Percentiles rank a stretch among this genome's conserved stretches.
Conservation (phyloP, 805 yeast genomes). For the Teunomyces lycoperdinae region DNA sequence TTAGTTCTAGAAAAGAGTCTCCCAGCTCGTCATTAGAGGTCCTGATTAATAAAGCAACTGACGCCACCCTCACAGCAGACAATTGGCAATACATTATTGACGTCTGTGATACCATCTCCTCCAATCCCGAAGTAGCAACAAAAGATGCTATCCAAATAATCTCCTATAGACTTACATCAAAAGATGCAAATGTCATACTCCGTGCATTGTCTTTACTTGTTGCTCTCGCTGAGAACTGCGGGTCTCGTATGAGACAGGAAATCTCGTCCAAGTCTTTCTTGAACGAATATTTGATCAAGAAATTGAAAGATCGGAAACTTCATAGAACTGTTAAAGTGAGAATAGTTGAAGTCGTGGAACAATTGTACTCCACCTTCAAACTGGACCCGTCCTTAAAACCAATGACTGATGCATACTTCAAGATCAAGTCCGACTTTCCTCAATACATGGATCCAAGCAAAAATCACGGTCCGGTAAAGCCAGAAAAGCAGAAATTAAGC, state of each 20-base stretch:
- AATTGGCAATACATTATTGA: conserved; percentile 45
- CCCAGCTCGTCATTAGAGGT: background rate
- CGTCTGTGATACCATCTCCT: conserved; percentile 37
- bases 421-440: conserved; percentile 40
- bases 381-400: conserved; percentile 74
- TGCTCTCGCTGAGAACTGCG: conserved; percentile 44
- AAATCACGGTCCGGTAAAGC: conserved; percentile 48
- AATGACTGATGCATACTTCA: conserved; percentile 58
- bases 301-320: conserved; percentile 52
- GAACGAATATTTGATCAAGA: conserved; percentile 31
- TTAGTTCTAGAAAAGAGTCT: background rate
- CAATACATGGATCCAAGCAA: conserved; percentile 24
- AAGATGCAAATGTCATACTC: conserved; percentile 41
- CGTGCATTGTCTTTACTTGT: conserved; percentile 35
- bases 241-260: conserved; percentile 43
- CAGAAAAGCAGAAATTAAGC: conserved; percentile 51
- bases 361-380: conserved; percentile 61
- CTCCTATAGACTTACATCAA: conserved; percentile 21
- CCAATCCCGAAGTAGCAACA: conserved; percentile 37
- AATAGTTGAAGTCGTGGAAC: conserved; percentile 64
- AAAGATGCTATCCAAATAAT: conserved; percentile 28
- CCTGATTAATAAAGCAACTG: conserved; percentile 35
- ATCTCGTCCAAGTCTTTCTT: conserved; percentile 38
- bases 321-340: conserved; percentile 67
- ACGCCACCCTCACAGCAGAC: conserved; percentile 38